Base-by-base conservation (phyloP, 2,329 filamentous ascomycete genomes). In the Aaosphaeria pasadenensis region DNA sequence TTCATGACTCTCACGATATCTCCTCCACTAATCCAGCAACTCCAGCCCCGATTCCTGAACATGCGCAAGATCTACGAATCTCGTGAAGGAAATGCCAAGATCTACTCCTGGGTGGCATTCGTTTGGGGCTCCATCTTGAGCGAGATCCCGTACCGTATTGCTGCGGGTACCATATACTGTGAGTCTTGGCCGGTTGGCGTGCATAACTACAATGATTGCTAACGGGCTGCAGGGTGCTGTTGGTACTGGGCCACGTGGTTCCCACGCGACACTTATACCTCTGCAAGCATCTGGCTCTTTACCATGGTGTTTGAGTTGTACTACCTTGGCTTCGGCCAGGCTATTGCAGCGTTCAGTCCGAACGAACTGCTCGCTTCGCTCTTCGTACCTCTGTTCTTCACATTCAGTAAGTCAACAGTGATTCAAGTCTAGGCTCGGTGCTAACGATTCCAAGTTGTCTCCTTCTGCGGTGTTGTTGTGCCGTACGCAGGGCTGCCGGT, bases 1-100 rank as follows among this genome's bases (percentile, higher is more conserved):
- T 92, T 92, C 69, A 84, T 90, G 78, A 87, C 86, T 0, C 75
- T 91, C 4, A 89, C 85, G 5, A 88, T 94, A 54, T 80, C 81
- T 1, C 87, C 87, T 1, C 85, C 86, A 0, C 73, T 91, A 1
- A 88, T 91, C 49, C 86, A 91, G 58, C 87, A 91, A 57, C 75
- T 91, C 0, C 86, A 91, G 60, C 88, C 88, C 0, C 80, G 82
- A 5, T 91, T 87, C 63, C 72, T 90, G 44, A 74, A 80, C 49
- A 80, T 83, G 40, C 78, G 87, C 4, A 76, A 80, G 31, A 76
- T 92, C 29, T 94, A 88, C 71, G 74, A 86, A 63, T 82, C 79
- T 1, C 80, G 89, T 5, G 89, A 94, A 66, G 80, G 84, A 43
- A 88, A 82, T n/a, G 82, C 86, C 11, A 90, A 90, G 66, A 89